These are phyloP conservation scores for Spinacia oleracea DNA, from an alignment of 179 eudicot species.

Conservation along the genomic window DNA sequence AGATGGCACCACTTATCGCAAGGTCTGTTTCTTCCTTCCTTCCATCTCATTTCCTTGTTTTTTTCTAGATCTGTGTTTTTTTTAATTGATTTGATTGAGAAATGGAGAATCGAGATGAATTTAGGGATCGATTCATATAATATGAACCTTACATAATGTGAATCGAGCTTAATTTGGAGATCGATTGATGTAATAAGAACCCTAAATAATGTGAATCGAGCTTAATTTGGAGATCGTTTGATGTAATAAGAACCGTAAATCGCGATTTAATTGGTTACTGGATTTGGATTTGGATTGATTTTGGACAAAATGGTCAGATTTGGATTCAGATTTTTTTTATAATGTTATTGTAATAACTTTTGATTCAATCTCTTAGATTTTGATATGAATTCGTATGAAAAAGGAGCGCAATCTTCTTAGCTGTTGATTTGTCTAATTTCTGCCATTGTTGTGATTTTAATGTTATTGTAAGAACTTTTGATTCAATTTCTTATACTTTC, in stretches of 20 bases:
- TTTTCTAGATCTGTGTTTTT: neutral
- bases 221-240: too few relatives aligned
- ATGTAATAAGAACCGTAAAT: neutral
- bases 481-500: neutral
- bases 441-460: neutral
- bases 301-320: neutral
- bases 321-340: constrained; percentile 10
- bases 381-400: neutral
- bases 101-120: neutral
- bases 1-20: constrained; percentile 41
- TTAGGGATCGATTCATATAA: neutral
- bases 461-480: too few relatives aligned
- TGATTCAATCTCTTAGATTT: neutral
- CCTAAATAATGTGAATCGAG: too few relatives aligned
- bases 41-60: neutral
- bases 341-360: too few relatives aligned
- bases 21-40: constrained; percentile 12
- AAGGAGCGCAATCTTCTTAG: neutral
- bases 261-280: neutral
- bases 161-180: too few relatives aligned
- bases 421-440: neutral
- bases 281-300: neutral
- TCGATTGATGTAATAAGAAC: too few relatives aligned
- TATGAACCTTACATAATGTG: too few relatives aligned
- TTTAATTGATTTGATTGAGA: neutral